phyloP scores from a whole-genome alignment of 1,139 yeast genomes.

The Lipomyces yarrowii region DNA sequence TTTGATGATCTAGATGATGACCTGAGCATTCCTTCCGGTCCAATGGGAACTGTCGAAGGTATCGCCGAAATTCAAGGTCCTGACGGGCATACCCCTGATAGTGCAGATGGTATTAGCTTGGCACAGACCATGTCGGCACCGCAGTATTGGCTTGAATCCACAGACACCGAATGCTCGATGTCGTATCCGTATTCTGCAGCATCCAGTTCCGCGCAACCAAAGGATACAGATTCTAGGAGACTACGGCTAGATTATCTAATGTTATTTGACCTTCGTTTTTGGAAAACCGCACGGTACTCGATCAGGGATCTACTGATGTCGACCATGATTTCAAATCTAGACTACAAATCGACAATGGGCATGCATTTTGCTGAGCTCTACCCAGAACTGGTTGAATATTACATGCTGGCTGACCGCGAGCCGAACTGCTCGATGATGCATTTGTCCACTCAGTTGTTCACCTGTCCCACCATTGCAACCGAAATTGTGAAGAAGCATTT shows the following conservation, averaged over 20 bases:
- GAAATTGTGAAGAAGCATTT: constrained; percentile 67
- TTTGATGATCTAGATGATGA: constrained; percentile 39
- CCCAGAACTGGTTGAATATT: constrained; percentile 76
- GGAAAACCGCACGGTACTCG: constrained; percentile 64
- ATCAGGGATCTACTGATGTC: constrained; percentile 72
- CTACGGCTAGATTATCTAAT: constrained; percentile 70
- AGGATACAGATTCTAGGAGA: not conserved
- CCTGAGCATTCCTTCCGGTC: constrained; percentile 34
- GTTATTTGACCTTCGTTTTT: constrained; percentile 68
- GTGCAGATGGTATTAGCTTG: not conserved
- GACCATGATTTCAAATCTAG: constrained; percentile 66
- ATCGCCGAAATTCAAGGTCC: not conserved
- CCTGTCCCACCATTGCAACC: constrained; percentile 79
- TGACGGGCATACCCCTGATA: not conserved
- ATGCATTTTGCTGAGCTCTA: constrained; percentile 79
- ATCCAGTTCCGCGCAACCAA: not conserved
- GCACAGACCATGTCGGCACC: constrained; percentile 2
- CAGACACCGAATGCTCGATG: not conserved
- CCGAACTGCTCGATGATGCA: constrained; percentile 80
- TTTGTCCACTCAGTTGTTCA: constrained; percentile 82
- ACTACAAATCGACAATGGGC: constrained; percentile 62
- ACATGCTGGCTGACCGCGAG: constrained; percentile 70
- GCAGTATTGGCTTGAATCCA: constrained; percentile 6
- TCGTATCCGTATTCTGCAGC: not conserved
- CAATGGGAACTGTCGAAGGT: constrained; percentile 2